Percentiles rank a stretch among this genome's conserved stretches.
Evolutionary conservation across 1,284 basidiomycete species (phyloP).

Genomic region (Melampsora abietis-canadensis): DNA sequence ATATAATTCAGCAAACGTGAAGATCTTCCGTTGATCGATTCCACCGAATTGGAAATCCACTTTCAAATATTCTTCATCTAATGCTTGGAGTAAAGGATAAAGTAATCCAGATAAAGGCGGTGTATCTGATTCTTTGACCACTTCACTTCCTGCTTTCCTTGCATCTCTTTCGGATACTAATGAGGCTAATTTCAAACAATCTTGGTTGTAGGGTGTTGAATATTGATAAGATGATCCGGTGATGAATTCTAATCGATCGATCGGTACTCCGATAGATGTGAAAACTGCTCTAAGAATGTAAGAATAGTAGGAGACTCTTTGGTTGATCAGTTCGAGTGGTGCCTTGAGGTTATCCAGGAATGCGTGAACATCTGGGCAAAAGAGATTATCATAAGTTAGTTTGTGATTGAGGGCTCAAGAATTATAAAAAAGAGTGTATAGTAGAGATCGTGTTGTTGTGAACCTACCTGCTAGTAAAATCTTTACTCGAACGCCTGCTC

Average conservation of each 20-base stretch:
- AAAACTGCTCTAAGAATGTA: constrained; percentile 78
- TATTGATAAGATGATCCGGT: constrained; percentile 90
- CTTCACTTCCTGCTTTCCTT: constrained; percentile 97
- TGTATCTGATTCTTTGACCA: constrained; percentile 94
- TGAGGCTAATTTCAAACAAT: constrained; percentile 86
- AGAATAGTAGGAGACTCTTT: constrained; percentile 89
- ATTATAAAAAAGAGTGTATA: neutral
- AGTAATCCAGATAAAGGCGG: constrained; percentile 85
- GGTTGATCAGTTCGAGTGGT: constrained; percentile 83
- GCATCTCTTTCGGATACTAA: constrained; percentile 92
- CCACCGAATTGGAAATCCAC: constrained; percentile 99
- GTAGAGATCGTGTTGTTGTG: neutral
- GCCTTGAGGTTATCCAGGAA: constrained; percentile 98
- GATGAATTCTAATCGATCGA: constrained; percentile 76
- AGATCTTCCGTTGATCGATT: constrained; percentile 98
- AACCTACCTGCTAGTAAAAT: constrained; percentile 76
- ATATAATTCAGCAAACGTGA: constrained; percentile 93
- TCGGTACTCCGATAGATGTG: constrained; percentile 81
- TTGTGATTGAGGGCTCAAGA: neutral
- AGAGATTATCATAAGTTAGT: neutral
- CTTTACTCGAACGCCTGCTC: constrained; percentile 86
- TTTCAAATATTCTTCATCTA: constrained; percentile 94
- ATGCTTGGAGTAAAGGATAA: constrained; percentile 92
- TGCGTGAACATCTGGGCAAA: constrained; percentile 76
- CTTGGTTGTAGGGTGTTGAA: constrained; percentile 84